A percentile compares a stretch with the other conserved stretches of the same genome.
These are phyloP conservation scores for Tetrastigma voinierianum DNA, from an alignment of 164 flowering plant genomes.

Conservation along the genomic window DNA sequence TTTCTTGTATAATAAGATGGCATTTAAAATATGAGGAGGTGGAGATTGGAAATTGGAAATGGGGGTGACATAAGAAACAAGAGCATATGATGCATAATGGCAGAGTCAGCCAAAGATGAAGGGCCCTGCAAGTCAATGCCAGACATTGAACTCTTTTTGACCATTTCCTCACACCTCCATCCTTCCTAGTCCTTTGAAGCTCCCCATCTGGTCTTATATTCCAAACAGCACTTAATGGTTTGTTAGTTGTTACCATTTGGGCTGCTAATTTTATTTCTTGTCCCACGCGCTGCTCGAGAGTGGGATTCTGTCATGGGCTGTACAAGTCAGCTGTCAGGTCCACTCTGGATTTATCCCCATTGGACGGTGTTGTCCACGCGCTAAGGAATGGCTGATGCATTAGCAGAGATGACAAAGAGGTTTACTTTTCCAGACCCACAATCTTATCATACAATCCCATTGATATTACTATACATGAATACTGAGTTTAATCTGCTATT, in stretches of 20 bases:
- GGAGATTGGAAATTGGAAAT: background rate
- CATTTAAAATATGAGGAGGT: too few species aligned
- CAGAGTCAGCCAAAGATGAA: background rate
- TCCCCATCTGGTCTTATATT: conserved; percentile 22
- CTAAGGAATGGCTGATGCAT: conserved; percentile 83
- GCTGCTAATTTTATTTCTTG: conserved; percentile 1
- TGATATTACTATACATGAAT: too few species aligned
- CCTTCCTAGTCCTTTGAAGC: background rate
- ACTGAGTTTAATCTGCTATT: background rate
- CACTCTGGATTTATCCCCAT: background rate
- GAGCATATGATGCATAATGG: background rate
- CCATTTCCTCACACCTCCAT: conserved; percentile 5
- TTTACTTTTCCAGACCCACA: conserved; percentile 11
- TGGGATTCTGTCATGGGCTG: too few species aligned
- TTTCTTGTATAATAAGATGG: too few species aligned
- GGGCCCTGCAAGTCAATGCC: conserved; percentile 24
- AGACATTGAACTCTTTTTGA: conserved; percentile 9
- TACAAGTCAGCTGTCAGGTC: background rate
- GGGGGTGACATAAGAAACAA: background rate
- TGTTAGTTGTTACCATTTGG: conserved; percentile 17
- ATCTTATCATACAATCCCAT: too few species aligned
- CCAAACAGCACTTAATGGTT: conserved; percentile 25
- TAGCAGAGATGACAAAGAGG: conserved; percentile 93
- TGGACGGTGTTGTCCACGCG: background rate
- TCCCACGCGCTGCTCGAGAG: background rate